These are phyloP conservation scores for Bipolaris zeicola DNA, from an alignment of 2,329 filamentous ascomycete species.

Conservation along the genomic window DNA sequence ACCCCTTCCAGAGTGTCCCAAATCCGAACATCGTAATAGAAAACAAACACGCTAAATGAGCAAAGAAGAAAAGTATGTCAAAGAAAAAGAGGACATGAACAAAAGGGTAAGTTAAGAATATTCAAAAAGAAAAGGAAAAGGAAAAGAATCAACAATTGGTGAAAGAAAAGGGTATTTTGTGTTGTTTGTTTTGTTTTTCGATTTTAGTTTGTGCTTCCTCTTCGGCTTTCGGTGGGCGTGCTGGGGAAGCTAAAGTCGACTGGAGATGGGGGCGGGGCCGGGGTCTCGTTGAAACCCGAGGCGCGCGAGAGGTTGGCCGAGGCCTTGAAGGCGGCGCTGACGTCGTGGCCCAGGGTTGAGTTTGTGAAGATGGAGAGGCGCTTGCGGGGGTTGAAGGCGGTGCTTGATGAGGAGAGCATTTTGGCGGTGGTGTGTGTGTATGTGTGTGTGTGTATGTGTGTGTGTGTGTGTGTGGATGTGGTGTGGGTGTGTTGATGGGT, in stretches of 20 bases:
- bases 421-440: slow-evolving; percentile 9
- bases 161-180: neutral
- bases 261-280: slow-evolving; percentile 49
- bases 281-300: slow-evolving; percentile 43
- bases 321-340: slow-evolving; percentile 49
- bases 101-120: too few species aligned
- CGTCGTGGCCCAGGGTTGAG: slow-evolving; percentile 49
- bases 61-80: neutral
- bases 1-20: neutral
- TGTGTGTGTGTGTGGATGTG: slow-evolving; percentile 5
- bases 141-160: too few species aligned
- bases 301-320: slow-evolving; percentile 36
- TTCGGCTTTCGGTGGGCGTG: slow-evolving; percentile 30
- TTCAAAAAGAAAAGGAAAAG: neutral
- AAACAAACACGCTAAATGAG: neutral
- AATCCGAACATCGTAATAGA: neutral
- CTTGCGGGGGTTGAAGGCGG: slow-evolving; percentile 44
- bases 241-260: slow-evolving; percentile 49
- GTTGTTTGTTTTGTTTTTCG: neutral
- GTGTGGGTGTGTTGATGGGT: neutral
- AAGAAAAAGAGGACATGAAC: neutral
- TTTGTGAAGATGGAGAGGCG: slow-evolving; percentile 51
- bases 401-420: slow-evolving; percentile 37
- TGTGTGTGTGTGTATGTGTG: neutral
- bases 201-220: slow-evolving; percentile 7